Evolutionary conservation across 805 yeast species (phyloP).

Genomic region (Suhomyces emberorum): DNA sequence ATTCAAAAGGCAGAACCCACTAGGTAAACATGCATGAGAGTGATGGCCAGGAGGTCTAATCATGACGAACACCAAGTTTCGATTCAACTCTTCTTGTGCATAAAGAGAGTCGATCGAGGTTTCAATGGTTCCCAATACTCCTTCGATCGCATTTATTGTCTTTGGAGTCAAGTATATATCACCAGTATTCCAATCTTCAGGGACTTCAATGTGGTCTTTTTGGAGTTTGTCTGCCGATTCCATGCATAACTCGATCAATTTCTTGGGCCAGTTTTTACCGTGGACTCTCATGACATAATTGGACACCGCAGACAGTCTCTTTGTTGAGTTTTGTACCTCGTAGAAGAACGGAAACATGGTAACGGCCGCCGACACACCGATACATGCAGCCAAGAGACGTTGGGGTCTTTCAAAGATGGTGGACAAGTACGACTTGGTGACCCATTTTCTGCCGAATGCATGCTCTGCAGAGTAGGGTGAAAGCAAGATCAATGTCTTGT

Average conservation of each 20-base stretch:
- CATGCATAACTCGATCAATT: conserved; percentile 54
- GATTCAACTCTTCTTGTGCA: conserved; percentile 16
- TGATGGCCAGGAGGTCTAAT: conserved; percentile 88
- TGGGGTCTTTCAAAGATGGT: conserved; percentile 84
- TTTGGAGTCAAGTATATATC: conserved; percentile 70
- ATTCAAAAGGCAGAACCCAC: conserved; percentile 79
- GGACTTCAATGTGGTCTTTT: conserved; percentile 64
- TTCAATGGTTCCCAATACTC: conserved; percentile 75
- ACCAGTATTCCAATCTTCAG: conserved; percentile 78
- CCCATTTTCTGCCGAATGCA: conserved; percentile 75
- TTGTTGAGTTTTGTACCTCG: conserved; percentile 45
- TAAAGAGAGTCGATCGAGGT: conserved; percentile 55
- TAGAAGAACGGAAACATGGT: conserved; percentile 64
- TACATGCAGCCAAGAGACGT: conserved; percentile 67
- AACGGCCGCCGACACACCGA: conserved; percentile 75
- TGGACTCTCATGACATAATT: conserved; percentile 69
- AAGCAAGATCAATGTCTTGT: conserved; percentile 57
- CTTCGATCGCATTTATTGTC: conserved; percentile 69
- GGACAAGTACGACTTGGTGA: conserved; percentile 57
- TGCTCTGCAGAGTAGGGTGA: conserved; percentile 72
- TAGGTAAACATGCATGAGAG: conserved; percentile 77
- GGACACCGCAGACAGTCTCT: conserved; percentile 47
- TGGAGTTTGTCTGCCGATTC: conserved; percentile 54
- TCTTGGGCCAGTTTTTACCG: conserved; percentile 69
- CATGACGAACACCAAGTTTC: conserved; percentile 56